phyloP scores from a whole-genome alignment of 1,284 basidiomycete genomes.

The Ceratobasidium sp. region DNA sequence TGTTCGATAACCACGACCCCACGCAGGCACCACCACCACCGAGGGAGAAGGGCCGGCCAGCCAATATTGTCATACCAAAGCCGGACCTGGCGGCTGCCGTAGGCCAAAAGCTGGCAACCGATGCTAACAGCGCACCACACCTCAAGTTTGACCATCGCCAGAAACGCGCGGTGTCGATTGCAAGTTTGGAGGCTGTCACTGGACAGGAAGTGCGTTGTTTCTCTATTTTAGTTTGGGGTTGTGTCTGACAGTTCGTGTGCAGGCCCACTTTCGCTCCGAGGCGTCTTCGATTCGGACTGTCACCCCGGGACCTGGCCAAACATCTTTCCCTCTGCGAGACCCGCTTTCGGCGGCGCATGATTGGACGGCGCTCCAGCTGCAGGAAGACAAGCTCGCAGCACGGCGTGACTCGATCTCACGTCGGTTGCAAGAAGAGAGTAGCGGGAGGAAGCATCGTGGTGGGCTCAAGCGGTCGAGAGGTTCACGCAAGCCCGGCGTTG shows the following conservation, averaged over 20 bases:
- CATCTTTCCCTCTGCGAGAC: slow-evolving; percentile 29
- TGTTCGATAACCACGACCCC: slow-evolving; percentile 20
- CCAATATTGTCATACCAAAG: slow-evolving; percentile 22
- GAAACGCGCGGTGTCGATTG: slow-evolving; percentile 39
- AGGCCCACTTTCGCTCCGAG: slow-evolving; percentile 39
- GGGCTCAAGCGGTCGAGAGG: slow-evolving; percentile 25
- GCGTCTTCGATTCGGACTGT: slow-evolving; percentile 40
- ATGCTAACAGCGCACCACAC: not conserved
- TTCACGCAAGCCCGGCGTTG: slow-evolving; percentile 38
- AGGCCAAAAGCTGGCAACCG: slow-evolving; percentile 9
- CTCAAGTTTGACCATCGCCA: slow-evolving; percentile 41
- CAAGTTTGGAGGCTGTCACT: slow-evolving; percentile 40
- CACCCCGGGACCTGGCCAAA: slow-evolving; percentile 33
- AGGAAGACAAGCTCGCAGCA: slow-evolving; percentile 30
- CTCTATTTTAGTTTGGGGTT: not conserved
- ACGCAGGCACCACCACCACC: not conserved
- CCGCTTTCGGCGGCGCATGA: slow-evolving; percentile 24
- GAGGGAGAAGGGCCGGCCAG: slow-evolving; percentile 18
- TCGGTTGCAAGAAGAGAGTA: not conserved
- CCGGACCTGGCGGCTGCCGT: slow-evolving; percentile 2
- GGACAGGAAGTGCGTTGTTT: slow-evolving; percentile 27
- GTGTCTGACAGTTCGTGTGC: slow-evolving; percentile 5
- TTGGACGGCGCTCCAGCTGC: slow-evolving; percentile 22
- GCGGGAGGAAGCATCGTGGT: slow-evolving; percentile 9
- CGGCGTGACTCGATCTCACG: slow-evolving; percentile 9